Evolutionary conservation across 306 rosid species (phyloP).

Genomic region (Malus asiatica): DNA sequence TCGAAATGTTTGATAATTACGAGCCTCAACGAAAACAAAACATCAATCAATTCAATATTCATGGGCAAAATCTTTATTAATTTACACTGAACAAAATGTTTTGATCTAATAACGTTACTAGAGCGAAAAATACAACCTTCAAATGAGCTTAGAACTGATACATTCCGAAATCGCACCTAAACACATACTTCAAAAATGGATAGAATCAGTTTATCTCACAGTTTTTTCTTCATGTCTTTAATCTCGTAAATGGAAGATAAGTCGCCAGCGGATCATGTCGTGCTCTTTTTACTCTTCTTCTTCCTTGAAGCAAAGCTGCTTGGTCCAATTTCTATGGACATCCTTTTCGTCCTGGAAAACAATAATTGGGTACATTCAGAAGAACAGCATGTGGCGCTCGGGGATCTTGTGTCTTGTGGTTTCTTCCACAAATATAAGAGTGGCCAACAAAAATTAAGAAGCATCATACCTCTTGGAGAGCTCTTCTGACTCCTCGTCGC

Average conservation of each 20-base stretch:
- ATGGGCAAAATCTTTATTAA: not conserved
- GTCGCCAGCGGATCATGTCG: constrained; percentile 10
- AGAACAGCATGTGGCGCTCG: not conserved
- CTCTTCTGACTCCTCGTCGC: constrained; percentile 53
- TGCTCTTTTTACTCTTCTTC: constrained; percentile 68
- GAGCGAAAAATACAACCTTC: not conserved
- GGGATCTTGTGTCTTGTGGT: not conserved
- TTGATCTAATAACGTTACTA: not conserved
- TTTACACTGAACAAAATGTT: not conserved
- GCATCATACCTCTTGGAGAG: constrained; percentile 44
- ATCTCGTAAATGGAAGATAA: not conserved
- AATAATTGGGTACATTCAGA: not conserved
- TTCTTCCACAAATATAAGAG: not conserved
- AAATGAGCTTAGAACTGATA: not conserved
- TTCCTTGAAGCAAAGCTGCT: constrained; percentile 88
- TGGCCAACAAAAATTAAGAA: not conserved
- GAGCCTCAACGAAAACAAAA: not conserved
- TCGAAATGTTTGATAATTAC: no score
- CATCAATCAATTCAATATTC: not conserved
- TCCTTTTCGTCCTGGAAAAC: constrained; percentile 70
- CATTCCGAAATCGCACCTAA: not conserved
- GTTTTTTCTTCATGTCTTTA: not conserved
- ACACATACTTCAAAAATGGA: not conserved
- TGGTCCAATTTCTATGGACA: constrained; percentile 79
- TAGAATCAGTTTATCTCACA: not conserved